Percentiles rank a stretch among this genome's conserved stretches.
Evolutionary conservation across 805 yeast species (phyloP).

Genomic region (Starmerella bacillaris): DNA sequence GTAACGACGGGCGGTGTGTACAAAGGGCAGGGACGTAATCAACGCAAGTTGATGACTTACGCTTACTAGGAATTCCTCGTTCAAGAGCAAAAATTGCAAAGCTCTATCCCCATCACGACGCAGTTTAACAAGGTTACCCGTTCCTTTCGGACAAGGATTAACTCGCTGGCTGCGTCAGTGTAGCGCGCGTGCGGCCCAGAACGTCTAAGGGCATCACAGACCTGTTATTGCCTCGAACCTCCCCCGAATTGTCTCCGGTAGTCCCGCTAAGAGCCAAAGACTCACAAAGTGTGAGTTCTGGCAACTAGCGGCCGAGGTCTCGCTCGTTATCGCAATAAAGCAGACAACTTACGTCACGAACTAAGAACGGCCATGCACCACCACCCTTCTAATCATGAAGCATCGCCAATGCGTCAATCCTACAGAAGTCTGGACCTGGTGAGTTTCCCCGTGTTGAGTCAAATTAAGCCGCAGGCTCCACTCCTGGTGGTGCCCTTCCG

Average conservation of each 20-base stretch:
- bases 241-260: slow-evolving; percentile 29
- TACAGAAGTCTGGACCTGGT: slow-evolving; percentile 6
- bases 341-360: slow-evolving; percentile 30
- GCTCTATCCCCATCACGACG: slow-evolving; percentile 27
- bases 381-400: slow-evolving; percentile 15
- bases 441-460: slow-evolving; percentile 14
- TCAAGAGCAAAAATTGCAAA: slow-evolving; percentile 30
- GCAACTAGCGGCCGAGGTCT: slow-evolving; percentile 29
- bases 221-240: slow-evolving; percentile 32
- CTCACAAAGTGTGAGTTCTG: slow-evolving; percentile 14
- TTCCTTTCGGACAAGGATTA: slow-evolving; percentile 27
- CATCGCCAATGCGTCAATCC: slow-evolving; percentile 16
- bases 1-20: slow-evolving; percentile 30
- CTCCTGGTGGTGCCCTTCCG: slow-evolving; percentile 13
- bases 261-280: slow-evolving; percentile 24
- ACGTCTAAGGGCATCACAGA: slow-evolving; percentile 26
- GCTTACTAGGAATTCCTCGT: slow-evolving; percentile 33
- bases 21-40: slow-evolving; percentile 33
- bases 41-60: slow-evolving; percentile 32
- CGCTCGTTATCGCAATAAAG: slow-evolving; percentile 34
- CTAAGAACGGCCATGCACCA: slow-evolving; percentile 15
- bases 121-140: slow-evolving; percentile 30
- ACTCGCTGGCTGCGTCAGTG: slow-evolving; percentile 33
- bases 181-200: slow-evolving; percentile 34
- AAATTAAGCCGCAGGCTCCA: slow-evolving; percentile 14